Evolutionary conservation across 169 alveolate species (phyloP), one percentile per base, ranked within the genome.

Genomic region (Eimeria tenella): DNA sequence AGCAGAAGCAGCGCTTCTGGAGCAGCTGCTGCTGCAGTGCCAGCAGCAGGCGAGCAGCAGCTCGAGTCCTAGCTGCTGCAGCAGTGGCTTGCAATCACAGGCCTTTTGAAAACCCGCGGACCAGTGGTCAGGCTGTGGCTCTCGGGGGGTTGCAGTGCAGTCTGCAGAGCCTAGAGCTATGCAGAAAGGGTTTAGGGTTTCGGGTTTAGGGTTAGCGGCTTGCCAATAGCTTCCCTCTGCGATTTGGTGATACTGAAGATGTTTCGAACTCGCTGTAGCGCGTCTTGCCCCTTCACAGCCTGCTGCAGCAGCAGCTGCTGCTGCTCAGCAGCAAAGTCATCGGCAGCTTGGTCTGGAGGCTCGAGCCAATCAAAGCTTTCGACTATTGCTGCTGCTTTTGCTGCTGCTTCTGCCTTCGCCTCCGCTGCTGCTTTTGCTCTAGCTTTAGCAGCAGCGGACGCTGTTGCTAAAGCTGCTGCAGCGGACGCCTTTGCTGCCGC

Each of bases 211-310:
- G 74, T 63, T 63, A 19, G 5, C 42, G 74, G 74, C 21, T 63
- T 71, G 23, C 82, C 82, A 13, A 71, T 71, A 10, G 82, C 6
- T 71, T 71, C 82, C 23, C 82, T 71, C 49, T 71, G 82, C 19
- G 50, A 25, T 31, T 71, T 23, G 82, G 55, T 71, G 11, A 71
- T 71, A 21, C 82, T 71, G 53, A 71, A 71, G 82, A 71, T 71
- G 19, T 71, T 21, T 19, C 55, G 50, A 25, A 71, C 23, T 50
- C 82, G 50, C 82, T 71, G 82, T 17, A 71, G 82, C 55, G 82
- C 82, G 17, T 71, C 82, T 23, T 71, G 82, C n/a, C 82, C 82
- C 55, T 15, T 6, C 9, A 58, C 68, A 1, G 68, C 68, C 19
- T 58, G 68, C 11, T 58, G 11, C 19, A 58, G 19, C 21, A 58